A percentile compares a stretch with the other conserved stretches of the same genome.
Evolutionary conservation across 371 early-diverging fungal genomes (phyloP).

Genomic region (Mucor racemosus): DNA sequence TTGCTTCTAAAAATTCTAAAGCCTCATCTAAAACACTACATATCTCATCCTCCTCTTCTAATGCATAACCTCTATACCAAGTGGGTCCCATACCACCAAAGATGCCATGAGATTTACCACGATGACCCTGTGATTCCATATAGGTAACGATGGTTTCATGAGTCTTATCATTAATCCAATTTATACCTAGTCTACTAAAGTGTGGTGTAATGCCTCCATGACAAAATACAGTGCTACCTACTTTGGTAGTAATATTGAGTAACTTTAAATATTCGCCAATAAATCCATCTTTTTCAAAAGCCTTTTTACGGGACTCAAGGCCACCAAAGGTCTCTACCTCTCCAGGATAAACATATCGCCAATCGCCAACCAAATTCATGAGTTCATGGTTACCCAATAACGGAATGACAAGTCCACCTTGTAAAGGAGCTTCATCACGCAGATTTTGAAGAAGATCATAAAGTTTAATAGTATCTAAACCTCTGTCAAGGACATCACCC

Average conservation of each 20-base stretch:
- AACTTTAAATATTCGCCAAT: conserved; percentile 64
- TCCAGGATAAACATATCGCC: conserved; percentile 71
- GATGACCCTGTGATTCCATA: conserved; percentile 31
- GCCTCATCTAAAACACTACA: conserved; percentile 60
- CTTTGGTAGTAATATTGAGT: conserved; percentile 64
- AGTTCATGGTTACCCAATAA: conserved; percentile 76
- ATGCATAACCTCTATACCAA: conserved; percentile 74
- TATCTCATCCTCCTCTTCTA: conserved; percentile 52
- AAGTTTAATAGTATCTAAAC: conserved; percentile 71
- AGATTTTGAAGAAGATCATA: conserved; percentile 67
- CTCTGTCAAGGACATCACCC: conserved; percentile 81
- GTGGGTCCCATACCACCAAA: conserved; percentile 57
- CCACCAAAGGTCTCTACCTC: conserved; percentile 74
- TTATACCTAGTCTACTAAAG: conserved; percentile 57
- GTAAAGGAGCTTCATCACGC: conserved; percentile 57
- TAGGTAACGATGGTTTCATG: conserved; percentile 39
- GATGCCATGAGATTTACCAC: conserved; percentile 39
- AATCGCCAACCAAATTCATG: conserved; percentile 75
- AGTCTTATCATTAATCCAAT: conserved; percentile 61
- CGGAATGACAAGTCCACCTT: conserved; percentile 65
- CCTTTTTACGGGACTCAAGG: conserved; percentile 48
- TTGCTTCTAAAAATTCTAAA: conserved; percentile 58
- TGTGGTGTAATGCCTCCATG: conserved; percentile 74
- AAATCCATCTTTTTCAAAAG: conserved; percentile 68
- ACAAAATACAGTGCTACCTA: conserved; percentile 70